Evolutionary conservation across 1,284 basidiomycete genomes (phyloP), one percentile per base, ranked within the genome.

Genomic region (Coniferiporia sulphurascens): DNA sequence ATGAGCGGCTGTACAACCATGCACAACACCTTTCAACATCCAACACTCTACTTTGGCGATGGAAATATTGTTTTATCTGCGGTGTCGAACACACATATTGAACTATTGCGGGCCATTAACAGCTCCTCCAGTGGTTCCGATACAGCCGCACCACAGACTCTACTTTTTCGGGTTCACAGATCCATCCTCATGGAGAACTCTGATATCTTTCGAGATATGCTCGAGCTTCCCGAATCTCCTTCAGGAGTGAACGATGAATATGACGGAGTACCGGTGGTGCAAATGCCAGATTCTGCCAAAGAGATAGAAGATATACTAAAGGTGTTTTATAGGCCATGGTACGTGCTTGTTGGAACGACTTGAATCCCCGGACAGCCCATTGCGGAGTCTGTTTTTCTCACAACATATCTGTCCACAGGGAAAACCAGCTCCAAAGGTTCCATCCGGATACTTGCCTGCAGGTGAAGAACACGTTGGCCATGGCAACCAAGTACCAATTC

Each of bases 401-500:
- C 27, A 3, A 27, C 27, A 27, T 27, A 27, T n/a, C 41, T 7
- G 41, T 7, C 3, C n/a, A 13, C n/a, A 12, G 41, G n/a, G 41
- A 43, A 7, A n/a, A 13, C n/a, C n/a, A 27, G 10, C n/a, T n/a
- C 41, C 41, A 43, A 7, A 43, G 10, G n/a, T n/a, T 2, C 41
- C 41, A 43, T 43, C 41, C 10, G 3, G n/a, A 43, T 12, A 27
- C 27, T 27, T 27, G 27, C 5, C 27, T 27, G 27, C 27, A 27
- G 27, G 27, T 43, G n/a, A n/a, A 43, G 8, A n/a, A n/a, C 41
- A 43, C n/a, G 10, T 7, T 61, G 8, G 41, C 38, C 10, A 50
- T 61, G n/a, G 48, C 60, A 27, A 53, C 36, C 12, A 61, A 61
- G 43, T 61, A 61, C 44, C 48, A 59, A 27, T 21, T 58, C 9